These are phyloP conservation scores for Corinectria fuckeliana DNA, from an alignment of 2,329 filamentous ascomycete genomes.

Conservation along the genomic window DNA sequence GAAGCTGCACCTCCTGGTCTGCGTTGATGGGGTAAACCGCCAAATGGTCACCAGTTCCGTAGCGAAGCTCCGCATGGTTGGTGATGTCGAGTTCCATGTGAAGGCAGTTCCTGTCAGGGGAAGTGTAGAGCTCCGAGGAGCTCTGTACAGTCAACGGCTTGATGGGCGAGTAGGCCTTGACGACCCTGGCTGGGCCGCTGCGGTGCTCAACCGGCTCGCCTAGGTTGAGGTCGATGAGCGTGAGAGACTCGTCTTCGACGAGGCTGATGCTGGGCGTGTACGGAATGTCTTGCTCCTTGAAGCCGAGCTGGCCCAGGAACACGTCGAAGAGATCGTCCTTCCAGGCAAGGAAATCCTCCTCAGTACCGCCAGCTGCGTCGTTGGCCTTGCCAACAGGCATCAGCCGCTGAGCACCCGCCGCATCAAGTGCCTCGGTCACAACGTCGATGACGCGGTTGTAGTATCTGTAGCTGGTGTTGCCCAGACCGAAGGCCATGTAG, in stretches of 20 bases:
- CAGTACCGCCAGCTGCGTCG: conserved; percentile 41
- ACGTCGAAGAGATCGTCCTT: conserved; percentile 40
- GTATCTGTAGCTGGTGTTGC: conserved; percentile 48
- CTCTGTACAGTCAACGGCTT: conserved; percentile 20
- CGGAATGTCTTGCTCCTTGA: conserved; percentile 29
- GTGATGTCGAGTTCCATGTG: conserved; percentile 48
- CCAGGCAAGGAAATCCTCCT: conserved; percentile 48
- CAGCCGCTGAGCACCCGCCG: conserved; percentile 38
- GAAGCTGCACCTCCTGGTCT: conserved; percentile 40
- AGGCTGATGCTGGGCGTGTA: conserved; percentile 30
- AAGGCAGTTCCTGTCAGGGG: conserved; percentile 38
- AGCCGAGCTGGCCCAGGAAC: conserved; percentile 27
- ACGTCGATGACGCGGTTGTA: conserved; percentile 46
- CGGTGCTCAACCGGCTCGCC: conserved; percentile 31
- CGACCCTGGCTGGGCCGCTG: conserved; percentile 26
- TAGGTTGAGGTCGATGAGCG: conserved; percentile 31
- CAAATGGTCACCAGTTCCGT: conserved; percentile 50
- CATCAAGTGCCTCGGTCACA: conserved; percentile 32
- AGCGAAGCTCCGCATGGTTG: conserved; percentile 38
- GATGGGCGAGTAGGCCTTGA: conserved; percentile 33
- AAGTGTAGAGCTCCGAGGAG: conserved; percentile 29
- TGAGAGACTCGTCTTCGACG: conserved; percentile 32
- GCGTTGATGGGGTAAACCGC: conserved; percentile 50
- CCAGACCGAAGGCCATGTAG: conserved; percentile 48
- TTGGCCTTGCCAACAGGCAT: conserved; percentile 41